A percentile compares a stretch with the other conserved stretches of the same genome.
phyloP scores from a whole-genome alignment of 73 alveolate genomes.

The Paramecium caudatum region DNA sequence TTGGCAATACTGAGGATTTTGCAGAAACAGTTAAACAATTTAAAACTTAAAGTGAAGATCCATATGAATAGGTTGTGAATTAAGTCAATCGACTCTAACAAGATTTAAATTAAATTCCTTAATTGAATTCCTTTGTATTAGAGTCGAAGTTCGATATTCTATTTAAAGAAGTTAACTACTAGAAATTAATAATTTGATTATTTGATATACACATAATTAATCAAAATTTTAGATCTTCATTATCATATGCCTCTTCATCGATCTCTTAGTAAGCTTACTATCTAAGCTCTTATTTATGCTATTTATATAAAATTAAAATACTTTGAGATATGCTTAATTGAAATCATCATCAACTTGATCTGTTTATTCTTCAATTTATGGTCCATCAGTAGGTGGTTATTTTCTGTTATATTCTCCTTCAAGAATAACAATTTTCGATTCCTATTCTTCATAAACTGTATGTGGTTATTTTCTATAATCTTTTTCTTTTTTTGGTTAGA shows the following conservation, averaged over 20 bases:
- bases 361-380: neutral
- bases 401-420: neutral
- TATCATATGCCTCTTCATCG: slow-evolving; percentile 18
- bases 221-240: slow-evolving; percentile 34
- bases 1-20: neutral
- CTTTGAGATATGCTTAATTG: slow-evolving; percentile 40
- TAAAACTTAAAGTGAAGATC: slow-evolving; percentile 35
- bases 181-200: neutral
- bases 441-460: slow-evolving; percentile 27
- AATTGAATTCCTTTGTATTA: neutral
- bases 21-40: slow-evolving; percentile 13
- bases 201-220: slow-evolving; percentile 29
- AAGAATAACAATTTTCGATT: neutral
- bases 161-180: neutral
- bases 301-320: neutral
- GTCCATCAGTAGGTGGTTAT: neutral
- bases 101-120: slow-evolving; percentile 16
- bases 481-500: slow-evolving; percentile 32
- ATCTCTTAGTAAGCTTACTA: neutral
- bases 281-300: slow-evolving; percentile 28
- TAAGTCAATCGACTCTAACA: slow-evolving; percentile 5
- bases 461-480: slow-evolving; percentile 50
- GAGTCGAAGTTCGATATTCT: neutral
- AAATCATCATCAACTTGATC: slow-evolving; percentile 31
- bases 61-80: slow-evolving; percentile 18